These are phyloP conservation scores for Agaricus sinodeliciosus DNA, from an alignment of 768 basidiomycete genomes.

Conservation along the genomic window DNA sequence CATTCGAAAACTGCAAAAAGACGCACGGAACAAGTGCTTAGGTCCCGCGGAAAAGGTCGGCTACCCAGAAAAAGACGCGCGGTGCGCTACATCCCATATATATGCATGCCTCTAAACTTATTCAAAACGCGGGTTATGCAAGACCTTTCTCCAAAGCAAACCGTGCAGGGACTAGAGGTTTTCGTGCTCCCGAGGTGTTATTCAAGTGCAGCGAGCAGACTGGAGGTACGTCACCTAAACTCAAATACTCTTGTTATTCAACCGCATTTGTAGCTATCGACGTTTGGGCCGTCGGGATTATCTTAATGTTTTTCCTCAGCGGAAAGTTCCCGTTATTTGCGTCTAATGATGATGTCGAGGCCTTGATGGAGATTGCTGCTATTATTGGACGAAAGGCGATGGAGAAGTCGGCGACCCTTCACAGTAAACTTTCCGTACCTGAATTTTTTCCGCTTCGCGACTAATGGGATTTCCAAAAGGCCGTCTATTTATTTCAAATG, in stretches of 20 bases:
- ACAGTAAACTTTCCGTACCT: conserved; percentile 54
- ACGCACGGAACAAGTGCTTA: conserved; percentile 47
- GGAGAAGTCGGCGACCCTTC: conserved; percentile 81
- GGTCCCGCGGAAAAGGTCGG: conserved; percentile 67
- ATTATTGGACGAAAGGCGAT: conserved; percentile 80
- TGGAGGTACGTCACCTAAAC: conserved; percentile 53
- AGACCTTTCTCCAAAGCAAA: conserved; percentile 82
- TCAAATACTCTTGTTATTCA: neutral
- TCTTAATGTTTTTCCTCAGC: conserved; percentile 86
- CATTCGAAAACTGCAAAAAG: conserved; percentile 53
- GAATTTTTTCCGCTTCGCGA: neutral
- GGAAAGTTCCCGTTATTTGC: conserved; percentile 93
- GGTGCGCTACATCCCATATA: conserved; percentile 32
- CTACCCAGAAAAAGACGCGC: conserved; percentile 66
- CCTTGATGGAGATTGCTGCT: conserved; percentile 88
- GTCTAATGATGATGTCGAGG: conserved; percentile 91
- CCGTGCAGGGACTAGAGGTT: conserved; percentile 93
- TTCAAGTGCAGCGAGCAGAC: conserved; percentile 92
- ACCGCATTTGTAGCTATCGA: conserved; percentile 69
- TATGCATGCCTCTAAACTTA: neutral
- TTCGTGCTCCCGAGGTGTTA: conserved; percentile 93
- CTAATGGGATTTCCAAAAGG: conserved; percentile 37
- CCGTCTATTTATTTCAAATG: conserved; percentile 85
- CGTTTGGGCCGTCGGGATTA: conserved; percentile 92
- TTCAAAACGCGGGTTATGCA: conserved; percentile 25